Conservation (phyloP, 768 basidiomycete genomes). For the Auricularia heimuer region DNA sequence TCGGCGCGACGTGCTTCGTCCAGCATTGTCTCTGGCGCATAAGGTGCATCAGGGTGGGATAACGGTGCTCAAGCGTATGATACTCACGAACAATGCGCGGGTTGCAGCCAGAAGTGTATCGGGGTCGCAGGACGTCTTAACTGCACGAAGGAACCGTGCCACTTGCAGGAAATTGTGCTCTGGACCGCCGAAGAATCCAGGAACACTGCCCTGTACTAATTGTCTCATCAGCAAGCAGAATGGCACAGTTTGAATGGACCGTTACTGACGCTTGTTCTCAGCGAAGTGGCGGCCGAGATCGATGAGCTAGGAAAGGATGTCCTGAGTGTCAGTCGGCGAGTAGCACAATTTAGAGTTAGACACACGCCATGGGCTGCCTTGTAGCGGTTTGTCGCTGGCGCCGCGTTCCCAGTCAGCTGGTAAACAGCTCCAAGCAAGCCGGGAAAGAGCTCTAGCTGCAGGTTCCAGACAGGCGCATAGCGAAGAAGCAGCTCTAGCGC, state of each 20-base stretch:
- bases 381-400: not conserved
- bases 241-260: not conserved
- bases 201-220: not conserved
- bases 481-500: conserved; percentile 6
- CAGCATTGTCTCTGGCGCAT: not conserved
- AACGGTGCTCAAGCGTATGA: not conserved
- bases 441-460: not conserved
- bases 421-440: conserved; percentile 1
- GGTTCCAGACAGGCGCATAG: conserved; percentile 5
- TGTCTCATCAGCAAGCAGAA: not conserved
- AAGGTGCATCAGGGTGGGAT: not conserved
- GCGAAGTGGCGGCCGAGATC: not conserved
- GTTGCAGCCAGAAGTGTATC: not conserved
- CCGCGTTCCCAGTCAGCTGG: conserved; percentile 2
- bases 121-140: not conserved
- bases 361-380: not conserved
- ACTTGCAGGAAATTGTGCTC: not conserved
- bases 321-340: not conserved
- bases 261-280: not conserved
- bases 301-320: not conserved
- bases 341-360: no score
- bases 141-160: not conserved
- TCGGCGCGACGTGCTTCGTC: not conserved
- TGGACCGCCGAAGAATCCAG: not conserved
- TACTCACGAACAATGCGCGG: not conserved